These are phyloP conservation scores for Actinomortierella wolfii DNA, from an alignment of 371 early-diverging fungal genomes.

Conservation along the genomic window DNA sequence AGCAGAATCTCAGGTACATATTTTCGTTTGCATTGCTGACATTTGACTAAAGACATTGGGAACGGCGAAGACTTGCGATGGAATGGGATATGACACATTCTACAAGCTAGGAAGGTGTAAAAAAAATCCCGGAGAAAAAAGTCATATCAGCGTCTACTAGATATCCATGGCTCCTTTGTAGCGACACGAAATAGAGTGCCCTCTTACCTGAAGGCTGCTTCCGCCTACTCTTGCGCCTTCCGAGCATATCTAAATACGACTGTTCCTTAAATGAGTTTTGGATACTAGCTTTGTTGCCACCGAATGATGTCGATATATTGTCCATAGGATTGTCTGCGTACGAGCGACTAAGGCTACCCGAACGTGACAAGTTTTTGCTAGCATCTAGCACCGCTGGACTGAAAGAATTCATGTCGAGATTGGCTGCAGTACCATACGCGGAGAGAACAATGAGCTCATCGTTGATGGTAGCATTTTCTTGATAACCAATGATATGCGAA, in stretches of 20 bases:
- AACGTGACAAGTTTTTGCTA: slow-evolving; percentile 29
- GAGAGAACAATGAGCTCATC: slow-evolving; percentile 70
- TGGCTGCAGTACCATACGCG: slow-evolving; percentile 74
- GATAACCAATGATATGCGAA: slow-evolving; percentile 70
- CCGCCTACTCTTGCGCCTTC: slow-evolving; percentile 40
- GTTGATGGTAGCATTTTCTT: slow-evolving; percentile 61
- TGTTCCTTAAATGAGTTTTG: slow-evolving; percentile 48
- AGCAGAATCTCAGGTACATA: slow-evolving; percentile 76
- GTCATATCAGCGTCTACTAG: neutral
- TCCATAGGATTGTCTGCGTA: slow-evolving; percentile 33
- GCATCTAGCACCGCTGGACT: slow-evolving; percentile 41
- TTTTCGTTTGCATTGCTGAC: slow-evolving; percentile 64
- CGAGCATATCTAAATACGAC: slow-evolving; percentile 38
- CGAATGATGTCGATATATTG: slow-evolving; percentile 19
- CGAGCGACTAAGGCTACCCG: slow-evolving; percentile 41
- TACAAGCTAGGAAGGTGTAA: slow-evolving; percentile 47
- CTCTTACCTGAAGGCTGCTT: slow-evolving; percentile 43
- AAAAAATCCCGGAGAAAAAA: neutral
- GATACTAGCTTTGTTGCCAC: slow-evolving; percentile 26
- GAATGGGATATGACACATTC: slow-evolving; percentile 70
- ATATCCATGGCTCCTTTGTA: neutral
- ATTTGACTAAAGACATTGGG: slow-evolving; percentile 67
- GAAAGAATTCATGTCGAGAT: slow-evolving; percentile 47
- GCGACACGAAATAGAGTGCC: too few relatives aligned
- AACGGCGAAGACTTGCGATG: slow-evolving; percentile 63